Percentiles rank a stretch among this genome's conserved stretches.
Conservation (phyloP, 202 grass and related monocot genomes). For the Miscanthus sacchariflorus region DNA sequence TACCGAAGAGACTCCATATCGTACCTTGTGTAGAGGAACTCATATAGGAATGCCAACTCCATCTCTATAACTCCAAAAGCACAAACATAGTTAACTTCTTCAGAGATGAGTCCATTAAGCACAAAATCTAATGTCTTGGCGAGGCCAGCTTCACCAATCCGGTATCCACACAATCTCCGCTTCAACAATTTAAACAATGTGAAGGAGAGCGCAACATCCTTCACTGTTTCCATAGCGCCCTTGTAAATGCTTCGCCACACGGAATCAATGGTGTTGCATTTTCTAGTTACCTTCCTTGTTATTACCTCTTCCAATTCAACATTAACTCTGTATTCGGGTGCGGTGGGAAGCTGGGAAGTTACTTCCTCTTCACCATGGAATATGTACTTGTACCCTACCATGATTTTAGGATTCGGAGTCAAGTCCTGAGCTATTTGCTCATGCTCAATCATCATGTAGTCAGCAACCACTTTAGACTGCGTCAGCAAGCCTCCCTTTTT, state of each 20-base stretch:
- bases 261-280: constrained; percentile 10
- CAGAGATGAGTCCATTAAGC: neutral
- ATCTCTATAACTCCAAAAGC: constrained; percentile 1
- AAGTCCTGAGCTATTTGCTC: neutral
- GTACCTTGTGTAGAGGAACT: constrained; percentile 40
- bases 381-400: constrained; percentile 16
- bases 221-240: neutral
- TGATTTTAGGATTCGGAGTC: neutral
- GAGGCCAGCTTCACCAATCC: constrained; percentile 4
- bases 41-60: constrained; percentile 31
- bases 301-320: neutral
- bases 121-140: constrained; percentile 16
- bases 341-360: neutral
- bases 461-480: constrained; percentile 27
- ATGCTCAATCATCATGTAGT: constrained; percentile 29
- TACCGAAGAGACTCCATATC: accelerated
- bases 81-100: neutral
- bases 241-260: neutral
- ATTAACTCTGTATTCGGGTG: neutral
- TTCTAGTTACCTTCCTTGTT: neutral
- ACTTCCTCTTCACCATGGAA: neutral
- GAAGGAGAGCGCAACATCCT: neutral
- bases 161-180: neutral
- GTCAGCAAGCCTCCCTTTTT: neutral
- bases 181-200: constrained; percentile 42